Conservation (phyloP, 495 filamentous ascomycete genomes). For the Trypethelium eluteriae region DNA sequence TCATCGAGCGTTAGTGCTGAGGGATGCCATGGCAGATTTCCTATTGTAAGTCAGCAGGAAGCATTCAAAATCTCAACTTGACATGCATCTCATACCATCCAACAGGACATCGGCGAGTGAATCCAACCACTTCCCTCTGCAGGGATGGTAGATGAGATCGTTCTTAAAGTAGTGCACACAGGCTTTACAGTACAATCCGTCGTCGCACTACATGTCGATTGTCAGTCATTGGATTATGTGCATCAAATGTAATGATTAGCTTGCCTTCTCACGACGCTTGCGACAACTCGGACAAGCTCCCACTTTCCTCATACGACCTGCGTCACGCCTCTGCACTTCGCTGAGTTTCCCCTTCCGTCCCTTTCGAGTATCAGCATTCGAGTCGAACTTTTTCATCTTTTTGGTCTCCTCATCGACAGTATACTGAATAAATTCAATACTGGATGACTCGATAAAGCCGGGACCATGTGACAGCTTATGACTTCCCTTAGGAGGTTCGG, state of each 20-base stretch:
- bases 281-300: slow-evolving; percentile 6
- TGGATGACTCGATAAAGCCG: not conserved
- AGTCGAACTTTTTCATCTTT: slow-evolving; percentile 8
- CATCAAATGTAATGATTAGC: not conserved
- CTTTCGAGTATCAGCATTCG: not conserved
- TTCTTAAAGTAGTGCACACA: not conserved
- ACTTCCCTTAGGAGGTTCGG: not conserved
- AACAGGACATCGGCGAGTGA: slow-evolving; percentile 1
- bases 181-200: not conserved
- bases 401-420: not conserved
- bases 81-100: not conserved
- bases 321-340: not conserved
- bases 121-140: not conserved
- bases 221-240: not conserved
- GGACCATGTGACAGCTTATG: not conserved
- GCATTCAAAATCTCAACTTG: not conserved
- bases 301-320: not conserved
- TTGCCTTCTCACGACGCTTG: not conserved
- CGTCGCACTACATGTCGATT: not conserved
- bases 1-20: not conserved
- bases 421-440: slow-evolving; percentile 1
- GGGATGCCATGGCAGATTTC: slow-evolving; percentile 4
- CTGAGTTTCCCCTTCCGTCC: not conserved
- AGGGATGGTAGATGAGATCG: not conserved
- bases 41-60: not conserved